These are phyloP conservation scores for Coemansia sp. DNA, from an alignment of 192 early-diverging fungal genomes.

Conservation along the genomic window DNA sequence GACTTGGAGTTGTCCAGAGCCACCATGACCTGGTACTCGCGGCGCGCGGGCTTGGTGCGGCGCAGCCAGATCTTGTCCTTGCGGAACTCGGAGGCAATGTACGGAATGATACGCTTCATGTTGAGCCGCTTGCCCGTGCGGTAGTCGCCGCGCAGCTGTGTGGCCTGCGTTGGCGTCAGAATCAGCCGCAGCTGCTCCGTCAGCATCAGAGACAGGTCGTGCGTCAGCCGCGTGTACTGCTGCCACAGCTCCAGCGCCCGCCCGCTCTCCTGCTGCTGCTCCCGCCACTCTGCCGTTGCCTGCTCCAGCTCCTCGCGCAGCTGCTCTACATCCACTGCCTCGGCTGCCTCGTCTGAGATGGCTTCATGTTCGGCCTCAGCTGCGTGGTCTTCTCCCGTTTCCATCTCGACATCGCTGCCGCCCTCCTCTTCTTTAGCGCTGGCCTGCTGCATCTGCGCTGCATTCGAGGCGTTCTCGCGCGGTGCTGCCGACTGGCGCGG, in stretches of 20 bases:
- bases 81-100: constrained; percentile 97
- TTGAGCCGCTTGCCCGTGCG: constrained; percentile 97
- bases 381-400: constrained; percentile 9
- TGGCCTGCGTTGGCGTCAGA: constrained; percentile 93
- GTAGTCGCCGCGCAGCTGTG: constrained; percentile 96
- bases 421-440: constrained; percentile 27
- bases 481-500: constrained; percentile 17
- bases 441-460: constrained; percentile 50
- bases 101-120: constrained; percentile 99
- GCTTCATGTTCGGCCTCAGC: constrained; percentile 47
- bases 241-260: constrained; percentile 75
- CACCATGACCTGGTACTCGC: constrained; percentile 98
- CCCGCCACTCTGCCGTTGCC: constrained; percentile 71
- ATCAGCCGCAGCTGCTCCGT: constrained; percentile 96
- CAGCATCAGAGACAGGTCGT: constrained; percentile 84
- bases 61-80: constrained; percentile 99
- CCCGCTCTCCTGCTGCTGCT: constrained; percentile 56
- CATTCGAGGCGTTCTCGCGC: constrained; percentile 8
- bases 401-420: constrained; percentile 43
- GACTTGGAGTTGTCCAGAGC: constrained; percentile 97
- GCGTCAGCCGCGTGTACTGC: constrained; percentile 82
- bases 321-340: constrained; percentile 58
- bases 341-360: constrained; percentile 25
- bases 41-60: constrained; percentile 92
- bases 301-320: constrained; percentile 80